These are phyloP conservation scores for Hypoxylon sp. DNA, from an alignment of 2,329 filamentous ascomycete species.

Conservation along the genomic window DNA sequence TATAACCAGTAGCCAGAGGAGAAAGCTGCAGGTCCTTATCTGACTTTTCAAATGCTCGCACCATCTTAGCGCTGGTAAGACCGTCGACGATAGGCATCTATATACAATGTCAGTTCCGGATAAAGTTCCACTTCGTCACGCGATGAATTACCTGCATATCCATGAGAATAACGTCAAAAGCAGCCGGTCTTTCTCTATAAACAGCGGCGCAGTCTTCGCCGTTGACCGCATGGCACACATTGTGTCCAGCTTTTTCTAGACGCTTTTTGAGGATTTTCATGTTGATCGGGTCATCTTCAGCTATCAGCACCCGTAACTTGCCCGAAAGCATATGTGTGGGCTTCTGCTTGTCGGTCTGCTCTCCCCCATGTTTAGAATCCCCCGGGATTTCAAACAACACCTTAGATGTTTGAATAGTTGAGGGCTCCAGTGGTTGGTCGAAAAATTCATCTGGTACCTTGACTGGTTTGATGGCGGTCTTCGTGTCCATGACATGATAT, in stretches of 20 bases:
- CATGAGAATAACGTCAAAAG: constrained; percentile 87
- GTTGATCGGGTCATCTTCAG: constrained; percentile 91
- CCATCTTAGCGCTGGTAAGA: constrained; percentile 84
- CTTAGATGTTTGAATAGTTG: constrained; percentile 51
- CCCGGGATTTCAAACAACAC: constrained; percentile 57
- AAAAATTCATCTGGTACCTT: constrained; percentile 63
- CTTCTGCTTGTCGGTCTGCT: constrained; percentile 10
- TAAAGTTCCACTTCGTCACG: background rate
- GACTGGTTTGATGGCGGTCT: constrained; percentile 61
- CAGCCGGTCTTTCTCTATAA: constrained; percentile 71
- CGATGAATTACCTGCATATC: constrained; percentile 81
- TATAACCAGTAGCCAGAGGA: constrained; percentile 67
- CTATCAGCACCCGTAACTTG: constrained; percentile 76
- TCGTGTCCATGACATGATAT: constrained; percentile 58
- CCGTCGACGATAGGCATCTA: constrained; percentile 96
- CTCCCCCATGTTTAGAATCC: constrained; percentile 29
- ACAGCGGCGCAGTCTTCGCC: constrained; percentile 84
- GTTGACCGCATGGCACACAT: constrained; percentile 79
- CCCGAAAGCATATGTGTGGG: constrained; percentile 1
- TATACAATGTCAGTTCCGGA: background rate
- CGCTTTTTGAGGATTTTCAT: constrained; percentile 84
- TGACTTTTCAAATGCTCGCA: constrained; percentile 77
- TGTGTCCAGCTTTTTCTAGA: constrained; percentile 80
- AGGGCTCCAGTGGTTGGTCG: constrained; percentile 51
- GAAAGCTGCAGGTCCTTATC: constrained; percentile 65